Evolutionary conservation across 306 rosid genomes (phyloP).

Genomic region (Rosa rugosa): DNA sequence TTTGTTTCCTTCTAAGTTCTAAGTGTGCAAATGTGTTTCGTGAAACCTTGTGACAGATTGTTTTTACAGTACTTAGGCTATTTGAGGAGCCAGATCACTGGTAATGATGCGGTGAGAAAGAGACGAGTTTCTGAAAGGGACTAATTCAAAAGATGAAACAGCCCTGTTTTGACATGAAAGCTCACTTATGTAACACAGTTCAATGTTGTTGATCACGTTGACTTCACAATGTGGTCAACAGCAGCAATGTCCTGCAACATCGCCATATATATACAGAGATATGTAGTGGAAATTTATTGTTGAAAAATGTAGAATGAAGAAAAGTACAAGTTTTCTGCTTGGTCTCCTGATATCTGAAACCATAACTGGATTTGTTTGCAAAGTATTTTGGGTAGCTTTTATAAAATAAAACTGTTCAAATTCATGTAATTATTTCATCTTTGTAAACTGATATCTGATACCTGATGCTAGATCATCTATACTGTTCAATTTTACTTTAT

Average conservation of each 20-base stretch:
- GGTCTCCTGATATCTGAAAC: too few relatives aligned
- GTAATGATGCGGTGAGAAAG: slow-evolving; percentile 41
- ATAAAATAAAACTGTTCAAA: not conserved
- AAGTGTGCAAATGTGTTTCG: not conserved
- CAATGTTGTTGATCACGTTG: not conserved
- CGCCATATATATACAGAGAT: not conserved
- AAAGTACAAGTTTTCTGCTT: not conserved
- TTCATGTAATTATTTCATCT: not conserved
- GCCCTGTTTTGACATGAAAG: slow-evolving; percentile 20
- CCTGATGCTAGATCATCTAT: not conserved
- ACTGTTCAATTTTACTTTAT: not conserved
- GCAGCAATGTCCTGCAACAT: not conserved
- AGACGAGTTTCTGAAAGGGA: slow-evolving; percentile 32
- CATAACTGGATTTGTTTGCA: not conserved
- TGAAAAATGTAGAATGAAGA: not conserved
- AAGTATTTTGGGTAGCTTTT: not conserved
- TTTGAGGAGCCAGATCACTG: slow-evolving; percentile 42
- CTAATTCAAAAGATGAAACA: slow-evolving; percentile 14
- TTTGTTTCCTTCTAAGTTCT: too few relatives aligned
- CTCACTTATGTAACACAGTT: not conserved
- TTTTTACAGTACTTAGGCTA: slow-evolving; percentile 32
- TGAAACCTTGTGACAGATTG: not conserved
- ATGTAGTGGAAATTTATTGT: not conserved
- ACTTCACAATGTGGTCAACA: not conserved
- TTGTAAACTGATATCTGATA: not conserved